Conservation (phyloP, 1,139 yeast species). For the Saccharomyces hybrid region DNA sequence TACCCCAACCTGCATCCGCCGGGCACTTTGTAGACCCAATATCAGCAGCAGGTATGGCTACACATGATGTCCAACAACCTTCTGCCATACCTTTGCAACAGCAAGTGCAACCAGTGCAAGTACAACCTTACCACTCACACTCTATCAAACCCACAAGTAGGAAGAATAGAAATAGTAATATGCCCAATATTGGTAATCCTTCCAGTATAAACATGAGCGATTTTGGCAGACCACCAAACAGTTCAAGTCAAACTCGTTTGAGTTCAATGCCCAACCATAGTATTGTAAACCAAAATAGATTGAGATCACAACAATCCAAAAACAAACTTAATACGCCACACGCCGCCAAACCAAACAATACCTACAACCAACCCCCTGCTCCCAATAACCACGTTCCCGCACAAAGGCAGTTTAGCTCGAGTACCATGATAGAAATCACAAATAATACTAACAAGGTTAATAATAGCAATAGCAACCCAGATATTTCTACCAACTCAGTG, state of each 20-base stretch:
- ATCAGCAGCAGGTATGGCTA: conserved; percentile 9
- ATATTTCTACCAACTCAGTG: conserved; percentile 24
- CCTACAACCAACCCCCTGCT: conserved; percentile 5
- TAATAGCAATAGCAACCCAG: conserved; percentile 12
- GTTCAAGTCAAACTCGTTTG: conserved; percentile 17
- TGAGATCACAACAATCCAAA: conserved; percentile 5
- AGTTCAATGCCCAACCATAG: conserved; percentile 16
- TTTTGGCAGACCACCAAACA: conserved; percentile 13
- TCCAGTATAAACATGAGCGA: conserved; percentile 23
- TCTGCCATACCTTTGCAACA: conserved; percentile 7
- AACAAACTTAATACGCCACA: conserved; percentile 11
- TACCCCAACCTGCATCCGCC: conserved; percentile 11
- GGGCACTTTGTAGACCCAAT: conserved; percentile 19
- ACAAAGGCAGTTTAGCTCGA: conserved; percentile 20
- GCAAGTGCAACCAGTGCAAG: conserved; percentile 4
- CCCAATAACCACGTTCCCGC: background rate
- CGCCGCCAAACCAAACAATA: conserved; percentile 8
- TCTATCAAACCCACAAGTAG: conserved; percentile 32
- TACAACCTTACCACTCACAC: conserved; percentile 13
- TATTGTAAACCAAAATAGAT: conserved; percentile 6
- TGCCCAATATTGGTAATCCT: conserved; percentile 30
- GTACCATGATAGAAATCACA: conserved; percentile 12
- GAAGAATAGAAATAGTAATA: conserved; percentile 31
- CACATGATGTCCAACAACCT: conserved; percentile 9
- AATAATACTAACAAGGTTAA: background rate